These are phyloP conservation scores for Colletotrichum neosansevieriae DNA, from an alignment of 2,329 filamentous ascomycete genomes.

Conservation along the genomic window DNA sequence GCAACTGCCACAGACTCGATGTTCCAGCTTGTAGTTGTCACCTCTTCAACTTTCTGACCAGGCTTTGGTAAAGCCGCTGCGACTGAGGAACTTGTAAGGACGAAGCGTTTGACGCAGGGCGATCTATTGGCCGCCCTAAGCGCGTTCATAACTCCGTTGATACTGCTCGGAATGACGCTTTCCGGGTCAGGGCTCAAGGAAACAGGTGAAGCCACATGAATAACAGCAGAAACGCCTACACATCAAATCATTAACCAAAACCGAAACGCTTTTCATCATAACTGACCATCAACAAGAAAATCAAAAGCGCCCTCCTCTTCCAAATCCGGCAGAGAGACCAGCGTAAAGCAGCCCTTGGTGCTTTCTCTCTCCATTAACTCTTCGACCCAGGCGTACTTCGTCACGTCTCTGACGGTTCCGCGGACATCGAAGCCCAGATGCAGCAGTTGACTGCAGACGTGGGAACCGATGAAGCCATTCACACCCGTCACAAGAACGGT, in stretches of 20 bases:
- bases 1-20: slow-evolving; percentile 50
- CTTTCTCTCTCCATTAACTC: slow-evolving; percentile 48
- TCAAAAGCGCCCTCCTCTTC: slow-evolving; percentile 43
- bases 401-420: slow-evolving; percentile 52
- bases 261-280: background rate
- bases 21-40: slow-evolving; percentile 51
- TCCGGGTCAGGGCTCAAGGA: slow-evolving; percentile 52
- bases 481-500: slow-evolving; percentile 55
- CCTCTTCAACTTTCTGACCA: slow-evolving; percentile 11
- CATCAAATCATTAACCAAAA: background rate
- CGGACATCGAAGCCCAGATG: slow-evolving; percentile 52
- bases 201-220: slow-evolving; percentile 52
- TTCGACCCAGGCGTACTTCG: slow-evolving; percentile 47
- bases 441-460: slow-evolving; percentile 53
- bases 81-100: slow-evolving; percentile 48
- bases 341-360: slow-evolving; percentile 48
- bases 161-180: slow-evolving; percentile 50
- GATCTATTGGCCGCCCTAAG: slow-evolving; percentile 52
- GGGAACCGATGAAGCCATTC: slow-evolving; percentile 57
- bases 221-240: slow-evolving; percentile 26
- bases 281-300: slow-evolving; percentile 46
- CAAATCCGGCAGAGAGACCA: slow-evolving; percentile 51
- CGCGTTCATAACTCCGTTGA: slow-evolving; percentile 47
- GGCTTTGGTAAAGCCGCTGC: slow-evolving; percentile 28
- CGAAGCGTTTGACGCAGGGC: slow-evolving; percentile 53